Conservation (phyloP, 495 filamentous ascomycete species). For the Penicillium samsonianum region DNA sequence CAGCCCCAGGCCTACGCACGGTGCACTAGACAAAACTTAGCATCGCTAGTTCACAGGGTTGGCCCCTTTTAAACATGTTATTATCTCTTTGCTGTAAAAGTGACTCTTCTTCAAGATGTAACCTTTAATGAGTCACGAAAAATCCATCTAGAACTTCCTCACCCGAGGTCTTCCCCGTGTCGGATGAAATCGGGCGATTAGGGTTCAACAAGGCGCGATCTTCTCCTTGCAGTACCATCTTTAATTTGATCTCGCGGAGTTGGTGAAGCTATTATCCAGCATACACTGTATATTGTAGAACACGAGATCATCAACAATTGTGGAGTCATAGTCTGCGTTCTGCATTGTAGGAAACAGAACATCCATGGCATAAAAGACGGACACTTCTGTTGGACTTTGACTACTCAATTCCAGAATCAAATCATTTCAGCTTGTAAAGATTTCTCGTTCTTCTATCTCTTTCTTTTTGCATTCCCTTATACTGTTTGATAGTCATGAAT, state of each 20-base stretch:
- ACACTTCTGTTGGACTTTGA: background rate
- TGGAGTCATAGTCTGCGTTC: slow-evolving; percentile 17
- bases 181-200: slow-evolving; percentile 19
- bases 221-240: slow-evolving; percentile 1
- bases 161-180: background rate
- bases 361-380: background rate
- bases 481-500: background rate
- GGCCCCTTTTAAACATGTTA: background rate
- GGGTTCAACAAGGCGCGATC: slow-evolving; percentile 2
- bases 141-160: background rate
- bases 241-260: background rate
- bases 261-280: slow-evolving; percentile 11
- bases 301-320: slow-evolving; percentile 3
- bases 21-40: background rate
- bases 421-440: background rate
- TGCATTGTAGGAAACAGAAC: slow-evolving; percentile 21
- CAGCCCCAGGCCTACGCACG: no score
- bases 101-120: background rate
- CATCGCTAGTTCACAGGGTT: background rate
- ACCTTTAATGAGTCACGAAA: slow-evolving; percentile 3
- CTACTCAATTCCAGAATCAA: background rate
- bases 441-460: background rate
- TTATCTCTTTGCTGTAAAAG: background rate
- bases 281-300: slow-evolving; percentile 24
- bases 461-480: background rate